A percentile compares a stretch with the other conserved stretches of the same genome.
phyloP scores from a whole-genome alignment of 2,329 filamentous ascomycete species.

The Uncinocarpus reesii region DNA sequence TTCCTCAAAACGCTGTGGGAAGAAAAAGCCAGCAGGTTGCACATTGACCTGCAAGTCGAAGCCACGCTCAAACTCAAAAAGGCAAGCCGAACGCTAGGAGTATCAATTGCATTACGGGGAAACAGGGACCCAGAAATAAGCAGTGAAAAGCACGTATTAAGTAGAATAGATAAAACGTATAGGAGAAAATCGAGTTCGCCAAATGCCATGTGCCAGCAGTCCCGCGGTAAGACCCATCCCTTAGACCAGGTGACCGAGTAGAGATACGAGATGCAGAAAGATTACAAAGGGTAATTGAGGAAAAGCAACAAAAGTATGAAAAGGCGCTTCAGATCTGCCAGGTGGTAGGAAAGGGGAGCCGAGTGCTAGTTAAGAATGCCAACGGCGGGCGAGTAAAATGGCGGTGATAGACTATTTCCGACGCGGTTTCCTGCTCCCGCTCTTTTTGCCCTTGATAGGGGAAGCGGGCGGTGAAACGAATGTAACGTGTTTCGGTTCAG shows the following conservation, averaged over 20 bases:
- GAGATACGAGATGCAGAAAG: background rate
- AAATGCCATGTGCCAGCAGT: constrained; percentile 1
- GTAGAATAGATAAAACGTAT: background rate
- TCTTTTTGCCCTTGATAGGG: constrained; percentile 23
- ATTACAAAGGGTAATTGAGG: constrained; percentile 6
- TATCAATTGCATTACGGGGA: background rate
- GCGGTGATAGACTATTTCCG: constrained; percentile 7
- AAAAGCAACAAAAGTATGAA: background rate
- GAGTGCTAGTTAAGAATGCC: background rate
- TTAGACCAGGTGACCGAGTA: background rate
- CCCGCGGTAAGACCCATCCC: background rate
- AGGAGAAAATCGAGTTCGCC: background rate
- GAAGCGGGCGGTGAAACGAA: constrained; percentile 30
- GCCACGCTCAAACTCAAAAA: background rate
- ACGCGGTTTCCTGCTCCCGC: constrained; percentile 20
- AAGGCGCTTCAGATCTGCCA: background rate
- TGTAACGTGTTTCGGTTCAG: constrained; percentile 31
- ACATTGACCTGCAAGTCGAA: background rate
- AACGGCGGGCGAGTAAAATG: background rate
- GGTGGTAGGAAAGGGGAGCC: background rate
- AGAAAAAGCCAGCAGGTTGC: background rate
- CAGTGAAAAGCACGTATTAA: background rate
- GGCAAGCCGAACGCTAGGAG: background rate
- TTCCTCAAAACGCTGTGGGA: background rate
- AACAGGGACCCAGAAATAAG: background rate